A percentile compares a stretch with the other conserved stretches of the same genome.
phyloP scores from a whole-genome alignment of 352 stramenopile genomes.

The Chrysophaeum taylorii region DNA sequence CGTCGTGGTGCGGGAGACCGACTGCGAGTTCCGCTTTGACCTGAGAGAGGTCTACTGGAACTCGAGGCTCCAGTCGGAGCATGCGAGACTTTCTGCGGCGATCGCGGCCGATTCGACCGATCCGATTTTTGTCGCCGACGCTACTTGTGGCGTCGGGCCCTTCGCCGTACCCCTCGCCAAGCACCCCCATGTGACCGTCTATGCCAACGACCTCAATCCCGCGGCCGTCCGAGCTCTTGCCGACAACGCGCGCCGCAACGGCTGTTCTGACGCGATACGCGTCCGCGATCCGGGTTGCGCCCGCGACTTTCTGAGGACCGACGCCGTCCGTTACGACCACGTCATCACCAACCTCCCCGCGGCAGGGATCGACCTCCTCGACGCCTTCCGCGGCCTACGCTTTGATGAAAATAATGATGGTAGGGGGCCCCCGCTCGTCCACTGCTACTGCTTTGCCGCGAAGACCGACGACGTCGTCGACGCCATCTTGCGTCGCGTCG shows the following conservation, averaged over 20 bases:
- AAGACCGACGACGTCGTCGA: conserved; percentile 31
- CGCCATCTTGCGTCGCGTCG: conserved; percentile 37
- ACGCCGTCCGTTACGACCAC: conserved; percentile 56
- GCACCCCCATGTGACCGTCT: conserved; percentile 45
- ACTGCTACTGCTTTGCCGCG: conserved; percentile 84
- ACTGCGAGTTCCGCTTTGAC: conserved; percentile 81
- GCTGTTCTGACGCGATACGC: conserved; percentile 60
- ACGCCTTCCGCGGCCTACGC: conserved; percentile 56
- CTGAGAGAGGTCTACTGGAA: conserved; percentile 95
- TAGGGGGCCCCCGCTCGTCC: conserved; percentile 53
- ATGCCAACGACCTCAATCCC: conserved; percentile 86
- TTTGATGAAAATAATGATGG: conserved; percentile 27
- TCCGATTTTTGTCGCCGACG: conserved; percentile 66
- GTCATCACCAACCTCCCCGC: conserved; percentile 93
- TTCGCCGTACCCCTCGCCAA: conserved; percentile 83
- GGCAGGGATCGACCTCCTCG: conserved; percentile 82
- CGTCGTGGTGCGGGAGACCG: conserved; percentile 80
- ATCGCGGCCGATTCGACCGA: conserved; percentile 34
- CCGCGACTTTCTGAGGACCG: conserved; percentile 72
- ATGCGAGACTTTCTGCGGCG: conserved; percentile 71
- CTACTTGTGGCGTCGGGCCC: conserved; percentile 89
- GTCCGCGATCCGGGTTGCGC: conserved; percentile 78
- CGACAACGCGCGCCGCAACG: conserved; percentile 79
- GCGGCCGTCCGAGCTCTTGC: conserved; percentile 69
- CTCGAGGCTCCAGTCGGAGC: conserved; percentile 82